Evolutionary conservation across 164 flowering plant genomes (phyloP).

Genomic region (Sedum album): DNA sequence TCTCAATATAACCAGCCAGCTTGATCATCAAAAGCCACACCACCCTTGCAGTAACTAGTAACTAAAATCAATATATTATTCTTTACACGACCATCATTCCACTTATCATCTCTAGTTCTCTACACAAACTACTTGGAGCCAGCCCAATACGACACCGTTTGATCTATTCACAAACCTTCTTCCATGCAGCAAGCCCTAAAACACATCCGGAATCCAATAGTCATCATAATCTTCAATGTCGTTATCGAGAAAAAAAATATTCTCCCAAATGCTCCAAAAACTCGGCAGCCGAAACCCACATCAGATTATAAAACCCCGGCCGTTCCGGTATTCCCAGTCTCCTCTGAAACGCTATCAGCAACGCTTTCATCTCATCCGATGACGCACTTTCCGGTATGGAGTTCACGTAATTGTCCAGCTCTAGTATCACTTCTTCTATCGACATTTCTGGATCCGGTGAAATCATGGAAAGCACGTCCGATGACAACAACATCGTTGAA

Average conservation of each 20-base stretch:
- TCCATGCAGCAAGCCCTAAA: too few species aligned
- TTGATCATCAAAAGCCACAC: too few species aligned
- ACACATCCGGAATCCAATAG: too few species aligned
- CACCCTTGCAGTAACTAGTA: too few species aligned
- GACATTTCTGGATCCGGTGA: neutral
- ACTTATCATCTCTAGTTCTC: too few species aligned
- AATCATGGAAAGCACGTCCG: neutral
- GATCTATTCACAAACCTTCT: too few species aligned
- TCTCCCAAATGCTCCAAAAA: neutral
- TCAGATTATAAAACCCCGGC: neutral
- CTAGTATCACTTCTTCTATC: neutral
- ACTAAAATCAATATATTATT: too few species aligned
- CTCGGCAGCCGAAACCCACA: neutral
- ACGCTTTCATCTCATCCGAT: neutral
- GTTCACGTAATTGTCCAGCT: neutral
- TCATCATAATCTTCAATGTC: too few species aligned
- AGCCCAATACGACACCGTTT: too few species aligned
- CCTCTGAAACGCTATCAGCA: neutral
- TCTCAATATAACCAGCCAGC: too few species aligned
- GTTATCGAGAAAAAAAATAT: neutral
- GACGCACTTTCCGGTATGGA: neutral
- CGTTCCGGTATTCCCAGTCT: neutral
- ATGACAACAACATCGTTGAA: neutral
- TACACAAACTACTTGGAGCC: too few species aligned
- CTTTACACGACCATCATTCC: too few species aligned